A percentile compares a stretch with the other conserved stretches of the same genome.
Evolutionary conservation across 1,284 basidiomycete genomes (phyloP).

Genomic region (Puccinia coronata): DNA sequence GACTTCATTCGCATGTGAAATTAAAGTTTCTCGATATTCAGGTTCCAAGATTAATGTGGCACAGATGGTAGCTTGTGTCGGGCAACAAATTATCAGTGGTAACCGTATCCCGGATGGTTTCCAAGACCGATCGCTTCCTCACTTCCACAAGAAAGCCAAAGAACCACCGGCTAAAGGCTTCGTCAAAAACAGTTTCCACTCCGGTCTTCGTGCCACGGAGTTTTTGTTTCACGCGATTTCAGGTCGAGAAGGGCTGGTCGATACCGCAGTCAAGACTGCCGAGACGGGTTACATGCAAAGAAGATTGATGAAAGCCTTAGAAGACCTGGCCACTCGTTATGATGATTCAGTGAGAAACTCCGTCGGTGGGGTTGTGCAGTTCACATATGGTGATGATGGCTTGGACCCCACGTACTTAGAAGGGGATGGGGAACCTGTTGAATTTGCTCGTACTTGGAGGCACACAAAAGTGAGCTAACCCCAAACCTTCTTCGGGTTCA

Average conservation of each 20-base stretch:
- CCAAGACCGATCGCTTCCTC: conserved; percentile 96
- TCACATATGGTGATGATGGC: conserved; percentile 95
- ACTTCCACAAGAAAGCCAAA: conserved; percentile 96
- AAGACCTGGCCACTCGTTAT: conserved; percentile 95
- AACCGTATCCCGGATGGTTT: conserved; percentile 98
- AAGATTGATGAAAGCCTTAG: conserved; percentile 96
- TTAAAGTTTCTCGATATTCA: neutral
- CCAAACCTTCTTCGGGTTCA: neutral
- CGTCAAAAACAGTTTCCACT: conserved; percentile 93
- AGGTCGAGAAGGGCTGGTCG: conserved; percentile 95
- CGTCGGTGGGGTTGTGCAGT: conserved; percentile 94
- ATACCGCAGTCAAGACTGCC: conserved; percentile 65
- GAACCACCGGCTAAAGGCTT: conserved; percentile 98
- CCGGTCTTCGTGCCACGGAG: conserved; percentile 90
- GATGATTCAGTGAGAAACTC: conserved; percentile 96
- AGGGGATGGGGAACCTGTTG: conserved; percentile 82
- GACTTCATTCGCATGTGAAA: neutral
- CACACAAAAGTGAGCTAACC: conserved; percentile 73
- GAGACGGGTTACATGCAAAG: conserved; percentile 99
- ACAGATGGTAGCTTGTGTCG: conserved; percentile 99
- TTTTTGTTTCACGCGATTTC: conserved; percentile 99
- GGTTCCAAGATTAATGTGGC: conserved; percentile 98
- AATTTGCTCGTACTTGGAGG: conserved; percentile 81
- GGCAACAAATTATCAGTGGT: conserved; percentile 97
- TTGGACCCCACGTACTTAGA: conserved; percentile 95